These are phyloP conservation scores for Gynandropsis gynandra DNA, from an alignment of 345 rosid genomes.

Conservation along the genomic window DNA sequence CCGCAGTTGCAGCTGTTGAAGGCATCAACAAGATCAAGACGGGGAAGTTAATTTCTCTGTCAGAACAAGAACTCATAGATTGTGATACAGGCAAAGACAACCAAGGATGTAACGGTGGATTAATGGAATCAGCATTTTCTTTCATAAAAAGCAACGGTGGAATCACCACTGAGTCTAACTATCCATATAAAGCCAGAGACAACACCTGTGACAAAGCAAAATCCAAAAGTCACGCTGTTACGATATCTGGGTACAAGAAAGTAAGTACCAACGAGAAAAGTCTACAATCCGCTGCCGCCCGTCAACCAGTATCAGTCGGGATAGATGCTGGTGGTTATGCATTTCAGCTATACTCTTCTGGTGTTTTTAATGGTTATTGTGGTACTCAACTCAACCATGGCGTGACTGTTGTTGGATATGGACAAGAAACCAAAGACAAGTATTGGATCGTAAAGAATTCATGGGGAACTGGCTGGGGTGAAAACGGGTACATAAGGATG, in stretches of 20 bases:
- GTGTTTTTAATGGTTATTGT: constrained; percentile 58
- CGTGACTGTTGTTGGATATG: constrained; percentile 76
- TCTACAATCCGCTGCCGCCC: constrained; percentile 49
- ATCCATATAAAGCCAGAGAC: constrained; percentile 53
- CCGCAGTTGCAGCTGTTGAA: constrained; percentile 82
- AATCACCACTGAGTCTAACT: constrained; percentile 41
- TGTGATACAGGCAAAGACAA: constrained; percentile 36
- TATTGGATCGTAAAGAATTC: constrained; percentile 89
- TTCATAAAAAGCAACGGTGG: constrained; percentile 51
- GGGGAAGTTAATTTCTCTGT: constrained; percentile 52
- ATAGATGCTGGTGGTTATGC: constrained; percentile 56
- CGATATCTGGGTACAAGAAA: constrained; percentile 36
- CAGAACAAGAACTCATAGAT: constrained; percentile 86
- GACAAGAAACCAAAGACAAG: constrained; percentile 34
- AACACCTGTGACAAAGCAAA: constrained; percentile 37
- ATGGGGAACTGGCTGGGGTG: constrained; percentile 89
- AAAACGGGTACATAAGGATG: constrained; percentile 69
- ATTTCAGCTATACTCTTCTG: constrained; percentile 63
- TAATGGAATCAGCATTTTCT: constrained; percentile 58
- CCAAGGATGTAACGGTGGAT: constrained; percentile 77
- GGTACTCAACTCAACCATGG: constrained; percentile 63
- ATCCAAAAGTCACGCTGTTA: constrained; percentile 30
- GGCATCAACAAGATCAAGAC: constrained; percentile 68
- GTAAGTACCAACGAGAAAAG: constrained; percentile 48
- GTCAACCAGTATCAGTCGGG: constrained; percentile 81